Conservation (phyloP, 208 protist species). For the Tritrichomonas musculus region DNA sequence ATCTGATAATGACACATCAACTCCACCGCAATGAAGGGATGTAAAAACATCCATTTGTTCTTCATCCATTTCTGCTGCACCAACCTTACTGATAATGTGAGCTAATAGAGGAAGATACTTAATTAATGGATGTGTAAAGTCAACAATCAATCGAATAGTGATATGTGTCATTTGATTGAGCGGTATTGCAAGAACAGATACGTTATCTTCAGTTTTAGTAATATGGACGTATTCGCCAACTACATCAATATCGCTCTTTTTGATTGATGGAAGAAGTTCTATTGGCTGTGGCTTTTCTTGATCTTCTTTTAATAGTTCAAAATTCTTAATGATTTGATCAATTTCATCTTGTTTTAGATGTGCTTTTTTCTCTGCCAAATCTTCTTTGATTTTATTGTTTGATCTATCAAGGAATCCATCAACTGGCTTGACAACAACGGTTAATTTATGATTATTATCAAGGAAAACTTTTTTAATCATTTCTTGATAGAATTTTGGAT, state of each 20-base stretch:
- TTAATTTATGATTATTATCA: neutral
- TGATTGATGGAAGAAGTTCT: neutral
- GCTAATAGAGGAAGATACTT: neutral
- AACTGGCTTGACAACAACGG: neutral
- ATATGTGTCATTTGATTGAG: neutral
- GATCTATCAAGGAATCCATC: neutral
- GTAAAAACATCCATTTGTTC: neutral
- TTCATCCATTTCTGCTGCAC: neutral
- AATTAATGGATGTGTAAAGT: neutral
- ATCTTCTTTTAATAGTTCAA: neutral
- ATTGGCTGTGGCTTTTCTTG: neutral
- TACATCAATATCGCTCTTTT: neutral
- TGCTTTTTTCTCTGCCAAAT: neutral
- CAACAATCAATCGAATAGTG: neutral
- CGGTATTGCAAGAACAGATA: neutral
- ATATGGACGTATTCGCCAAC: neutral
- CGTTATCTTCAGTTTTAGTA: neutral
- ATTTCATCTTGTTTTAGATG: neutral
- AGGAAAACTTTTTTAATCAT: neutral
- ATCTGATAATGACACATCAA: too few relatives aligned
- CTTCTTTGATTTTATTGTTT: neutral
- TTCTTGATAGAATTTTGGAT: neutral
- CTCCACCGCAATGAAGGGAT: neutral
- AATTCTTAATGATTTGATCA: neutral
- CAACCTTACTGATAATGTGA: neutral